Conservation (phyloP, 257 asterid genomes). For the Solanum ossicruentum region DNA sequence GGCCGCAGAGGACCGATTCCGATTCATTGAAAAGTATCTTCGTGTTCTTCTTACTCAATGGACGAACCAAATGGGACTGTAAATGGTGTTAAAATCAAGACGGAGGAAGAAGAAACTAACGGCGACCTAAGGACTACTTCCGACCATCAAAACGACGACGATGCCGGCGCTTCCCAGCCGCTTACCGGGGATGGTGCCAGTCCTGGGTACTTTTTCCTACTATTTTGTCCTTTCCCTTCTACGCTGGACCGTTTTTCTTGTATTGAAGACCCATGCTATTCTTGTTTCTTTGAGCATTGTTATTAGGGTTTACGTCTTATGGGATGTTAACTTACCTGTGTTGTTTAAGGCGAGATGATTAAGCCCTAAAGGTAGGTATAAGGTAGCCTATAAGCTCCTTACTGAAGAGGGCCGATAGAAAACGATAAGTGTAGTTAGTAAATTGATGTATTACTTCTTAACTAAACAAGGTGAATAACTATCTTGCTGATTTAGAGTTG, state of each 20-base stretch:
- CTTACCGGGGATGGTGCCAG: conserved; percentile 40
- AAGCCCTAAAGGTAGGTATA: background rate
- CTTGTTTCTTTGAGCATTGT: background rate
- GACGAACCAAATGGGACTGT: background rate
- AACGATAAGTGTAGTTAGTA: background rate
- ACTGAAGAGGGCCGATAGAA: background rate
- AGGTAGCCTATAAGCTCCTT: background rate
- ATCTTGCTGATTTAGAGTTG: background rate
- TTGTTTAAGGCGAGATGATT: background rate
- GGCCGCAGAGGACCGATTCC: background rate
- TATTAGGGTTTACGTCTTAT: background rate
- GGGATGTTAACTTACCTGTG: background rate
- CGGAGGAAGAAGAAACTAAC: background rate
- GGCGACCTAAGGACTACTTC: background rate
- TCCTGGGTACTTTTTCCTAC: conserved; percentile 30
- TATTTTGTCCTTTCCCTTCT: background rate
- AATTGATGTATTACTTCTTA: background rate
- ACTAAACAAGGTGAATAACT: background rate
- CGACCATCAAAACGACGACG: background rate
- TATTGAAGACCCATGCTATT: background rate
- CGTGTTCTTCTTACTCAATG: background rate
- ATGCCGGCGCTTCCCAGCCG: conserved; percentile 18
- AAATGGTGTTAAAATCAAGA: background rate
- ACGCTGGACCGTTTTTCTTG: background rate
- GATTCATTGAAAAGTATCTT: background rate